phyloP scores from a whole-genome alignment of 208 protist genomes.

The Trypanosoma conorhini region DNA sequence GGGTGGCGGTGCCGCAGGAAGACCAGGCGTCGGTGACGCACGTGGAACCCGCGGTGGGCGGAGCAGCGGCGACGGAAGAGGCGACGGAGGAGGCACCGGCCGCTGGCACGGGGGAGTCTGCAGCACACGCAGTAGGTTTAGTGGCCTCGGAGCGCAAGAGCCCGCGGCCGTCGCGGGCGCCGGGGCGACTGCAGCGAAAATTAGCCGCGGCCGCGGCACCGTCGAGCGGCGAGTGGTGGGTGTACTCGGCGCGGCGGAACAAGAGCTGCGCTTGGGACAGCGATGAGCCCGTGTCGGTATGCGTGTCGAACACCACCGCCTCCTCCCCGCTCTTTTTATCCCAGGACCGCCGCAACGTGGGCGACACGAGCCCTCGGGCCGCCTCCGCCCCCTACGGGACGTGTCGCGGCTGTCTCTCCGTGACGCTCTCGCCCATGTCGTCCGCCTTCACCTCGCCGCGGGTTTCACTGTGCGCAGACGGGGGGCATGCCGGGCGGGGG shows the following conservation, averaged over 20 bases:
- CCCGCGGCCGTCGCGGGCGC: background rate
- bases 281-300: slow-evolving; percentile 8
- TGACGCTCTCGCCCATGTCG: background rate
- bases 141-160: background rate
- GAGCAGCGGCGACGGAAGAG: too few species aligned
- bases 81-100: too few species aligned
- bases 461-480: background rate
- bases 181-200: too few species aligned
- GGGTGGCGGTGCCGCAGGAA: too few species aligned
- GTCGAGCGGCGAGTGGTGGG: background rate
- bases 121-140: too few species aligned
- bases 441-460: background rate
- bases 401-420: background rate
- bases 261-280: background rate
- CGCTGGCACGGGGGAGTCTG: too few species aligned
- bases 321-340: background rate
- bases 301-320: slow-evolving; percentile 10
- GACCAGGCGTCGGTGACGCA: too few species aligned
- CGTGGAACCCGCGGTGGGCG: too few species aligned
- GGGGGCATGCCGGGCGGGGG: background rate
- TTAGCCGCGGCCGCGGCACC: background rate
- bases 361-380: too few species aligned
- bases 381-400: background rate
- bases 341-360: background rate
- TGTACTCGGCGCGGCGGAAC: background rate